Percentiles rank a stretch among this genome's conserved stretches.
Conservation (phyloP, 192 early-diverging fungal genomes). For the Diversispora epigaea region DNA sequence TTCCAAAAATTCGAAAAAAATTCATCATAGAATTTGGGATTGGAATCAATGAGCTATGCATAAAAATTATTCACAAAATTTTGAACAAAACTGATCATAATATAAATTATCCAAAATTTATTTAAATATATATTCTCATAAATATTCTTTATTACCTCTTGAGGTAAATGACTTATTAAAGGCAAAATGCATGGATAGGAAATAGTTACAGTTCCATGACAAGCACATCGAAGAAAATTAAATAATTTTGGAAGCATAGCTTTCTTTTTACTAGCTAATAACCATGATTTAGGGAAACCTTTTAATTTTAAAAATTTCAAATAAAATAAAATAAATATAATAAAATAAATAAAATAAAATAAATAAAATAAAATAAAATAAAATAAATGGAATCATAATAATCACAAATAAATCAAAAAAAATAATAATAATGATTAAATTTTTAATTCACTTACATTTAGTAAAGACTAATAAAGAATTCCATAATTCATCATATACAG, state of each 20-base stretch:
- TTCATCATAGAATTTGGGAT: slow-evolving; percentile 49
- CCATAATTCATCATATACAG: slow-evolving; percentile 81
- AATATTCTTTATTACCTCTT: slow-evolving; percentile 35
- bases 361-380: too few species aligned
- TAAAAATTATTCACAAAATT: neutral
- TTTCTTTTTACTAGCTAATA: slow-evolving; percentile 54
- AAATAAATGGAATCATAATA: too few species aligned
- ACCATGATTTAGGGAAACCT: slow-evolving; percentile 66
- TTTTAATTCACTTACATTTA: slow-evolving; percentile 41
- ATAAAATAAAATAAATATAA: too few species aligned
- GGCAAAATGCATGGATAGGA: slow-evolving; percentile 80
- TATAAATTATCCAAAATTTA: neutral
- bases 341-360: too few species aligned
- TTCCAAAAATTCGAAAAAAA: slow-evolving; percentile 67
- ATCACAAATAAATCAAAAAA: too few species aligned
- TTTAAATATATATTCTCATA: too few species aligned
- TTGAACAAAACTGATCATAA: neutral
- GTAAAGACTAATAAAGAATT: slow-evolving; percentile 80
- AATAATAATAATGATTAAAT: neutral
- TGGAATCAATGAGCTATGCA: slow-evolving; percentile 31
- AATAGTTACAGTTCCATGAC: slow-evolving; percentile 61
- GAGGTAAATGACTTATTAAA: slow-evolving; percentile 64
- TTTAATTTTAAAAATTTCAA: too few species aligned
- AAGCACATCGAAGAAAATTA: slow-evolving; percentile 64
- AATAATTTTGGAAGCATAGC: slow-evolving; percentile 62